Percentiles rank a stretch among this genome's conserved stretches.
These are phyloP conservation scores for Pluteus cervinus DNA, from an alignment of 768 basidiomycete species.

Conservation along the genomic window DNA sequence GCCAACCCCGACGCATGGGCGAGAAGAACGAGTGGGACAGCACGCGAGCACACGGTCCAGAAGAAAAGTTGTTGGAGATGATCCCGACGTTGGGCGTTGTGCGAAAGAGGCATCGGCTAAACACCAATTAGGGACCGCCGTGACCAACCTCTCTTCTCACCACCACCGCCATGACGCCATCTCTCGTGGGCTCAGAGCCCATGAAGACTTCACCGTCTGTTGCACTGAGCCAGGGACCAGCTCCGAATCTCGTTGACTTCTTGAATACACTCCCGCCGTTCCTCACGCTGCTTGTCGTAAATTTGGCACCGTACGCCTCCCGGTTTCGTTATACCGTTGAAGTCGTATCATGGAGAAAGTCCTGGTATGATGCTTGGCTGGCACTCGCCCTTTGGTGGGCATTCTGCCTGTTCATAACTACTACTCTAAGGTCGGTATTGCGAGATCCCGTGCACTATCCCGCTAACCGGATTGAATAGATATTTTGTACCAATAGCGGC, in stretches of 20 bases:
- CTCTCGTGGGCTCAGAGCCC: conserved; percentile 10
- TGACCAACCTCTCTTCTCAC: not conserved
- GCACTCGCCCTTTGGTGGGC: conserved; percentile 74
- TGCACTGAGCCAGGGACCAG: conserved; percentile 4
- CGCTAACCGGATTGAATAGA: conserved; percentile 2
- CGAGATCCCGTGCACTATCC: conserved; percentile 11
- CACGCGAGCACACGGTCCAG: conserved; percentile 14
- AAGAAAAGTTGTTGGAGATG: conserved; percentile 10
- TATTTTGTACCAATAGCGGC: conserved; percentile 29
- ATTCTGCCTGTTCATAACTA: conserved; percentile 54
- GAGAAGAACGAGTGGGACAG: conserved; percentile 20
- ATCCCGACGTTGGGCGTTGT: not conserved
- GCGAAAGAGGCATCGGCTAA: not conserved
- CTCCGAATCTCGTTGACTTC: conserved; percentile 34
- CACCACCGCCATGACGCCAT: conserved; percentile 1
- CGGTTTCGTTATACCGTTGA: conserved; percentile 35
- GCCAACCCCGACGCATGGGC: conserved; percentile 21
- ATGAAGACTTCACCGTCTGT: too few species aligned
- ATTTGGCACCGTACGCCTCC: conserved; percentile 51
- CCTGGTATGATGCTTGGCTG: conserved; percentile 61
- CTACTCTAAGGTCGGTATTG: conserved; percentile 38
- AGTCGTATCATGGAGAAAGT: conserved; percentile 50
- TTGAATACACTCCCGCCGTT: conserved; percentile 55
- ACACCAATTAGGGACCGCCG: not conserved
- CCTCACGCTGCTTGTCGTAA: conserved; percentile 54